Percentiles rank a stretch among this genome's conserved stretches.
Evolutionary conservation across 768 basidiomycete genomes (phyloP).

Genomic region (Goffeauzyma gilvescens): DNA sequence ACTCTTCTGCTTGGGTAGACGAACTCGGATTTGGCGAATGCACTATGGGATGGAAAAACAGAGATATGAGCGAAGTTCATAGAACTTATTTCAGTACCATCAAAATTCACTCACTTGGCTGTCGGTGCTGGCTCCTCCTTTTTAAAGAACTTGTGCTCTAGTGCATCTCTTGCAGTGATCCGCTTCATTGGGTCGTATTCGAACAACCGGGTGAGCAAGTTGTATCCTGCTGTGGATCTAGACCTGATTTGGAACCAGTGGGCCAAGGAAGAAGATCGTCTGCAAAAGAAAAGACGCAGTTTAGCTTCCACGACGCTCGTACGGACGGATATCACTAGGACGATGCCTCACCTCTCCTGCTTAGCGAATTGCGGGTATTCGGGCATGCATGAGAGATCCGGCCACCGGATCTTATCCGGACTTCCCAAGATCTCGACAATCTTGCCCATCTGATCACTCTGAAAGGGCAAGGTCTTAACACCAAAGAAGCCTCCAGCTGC

Average conservation of each 20-base stretch:
- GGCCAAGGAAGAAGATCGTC: slow-evolving; percentile 11
- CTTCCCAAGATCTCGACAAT: slow-evolving; percentile 92
- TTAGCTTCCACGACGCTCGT: neutral
- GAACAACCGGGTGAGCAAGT: slow-evolving; percentile 70
- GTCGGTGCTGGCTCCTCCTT: slow-evolving; percentile 66
- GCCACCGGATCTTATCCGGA: slow-evolving; percentile 72
- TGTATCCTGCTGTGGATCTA: slow-evolving; percentile 41
- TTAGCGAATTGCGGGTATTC: slow-evolving; percentile 69
- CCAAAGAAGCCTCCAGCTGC: slow-evolving; percentile 3
- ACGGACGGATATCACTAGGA: neutral
- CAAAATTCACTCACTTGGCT: slow-evolving; percentile 66
- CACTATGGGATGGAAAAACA: slow-evolving; percentile 40
- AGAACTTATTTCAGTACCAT: neutral
- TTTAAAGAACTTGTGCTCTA: slow-evolving; percentile 76
- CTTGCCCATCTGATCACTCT: slow-evolving; percentile 79
- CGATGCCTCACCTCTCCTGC: slow-evolving; percentile 45
- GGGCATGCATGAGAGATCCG: slow-evolving; percentile 62
- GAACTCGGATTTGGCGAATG: slow-evolving; percentile 47
- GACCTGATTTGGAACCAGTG: slow-evolving; percentile 42
- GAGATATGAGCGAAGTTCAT: neutral
- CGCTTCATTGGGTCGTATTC: slow-evolving; percentile 75
- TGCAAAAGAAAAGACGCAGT: neutral
- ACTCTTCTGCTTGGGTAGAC: slow-evolving; percentile 73
- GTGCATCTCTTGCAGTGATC: slow-evolving; percentile 60
- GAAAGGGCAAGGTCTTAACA: slow-evolving; percentile 90